Base-by-base conservation (phyloP, 768 basidiomycete genomes). In the Lactarius quietus region DNA sequence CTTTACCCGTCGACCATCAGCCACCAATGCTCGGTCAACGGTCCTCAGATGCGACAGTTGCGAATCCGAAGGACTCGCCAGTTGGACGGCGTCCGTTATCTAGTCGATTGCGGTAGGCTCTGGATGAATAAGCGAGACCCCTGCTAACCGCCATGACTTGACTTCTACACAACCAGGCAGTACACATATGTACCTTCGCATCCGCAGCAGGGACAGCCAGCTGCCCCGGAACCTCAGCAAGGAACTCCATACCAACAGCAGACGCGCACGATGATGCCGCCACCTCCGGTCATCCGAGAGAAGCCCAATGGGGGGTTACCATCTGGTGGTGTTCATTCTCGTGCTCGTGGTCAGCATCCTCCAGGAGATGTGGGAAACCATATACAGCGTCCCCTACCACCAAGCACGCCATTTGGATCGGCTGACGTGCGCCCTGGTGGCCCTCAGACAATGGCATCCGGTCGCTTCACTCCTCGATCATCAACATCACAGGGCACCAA, bases 111-210 rank as follows among this genome's bases (percentile, higher is more conserved):
- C 76, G 84, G 86, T 86, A 76, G 61, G 76, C 71, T 48, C 48
- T 26, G 35, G 51, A 31, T n/a, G 28, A 55, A 64, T 31, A 29
- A 31, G 17, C 43, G 51, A 59, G 29, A 29, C 18, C 36, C 55
- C 52, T 58, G 23, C 28, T 53, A 18, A 62, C 45, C 15, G 23
- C 39, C 35, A 20, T 23, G 31, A 52, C 60, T 29, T 12, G 41
- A 52, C 35, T 3, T 26, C 55, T 15, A 28, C 20, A 36, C 60
- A 36, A n/a, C 69, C 59, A 92, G 90, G 65, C 84, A 88, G 74
- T 92, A 85, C 72, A 83, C 84, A n/a, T 92, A 88, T 73, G 76
- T 73, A 6, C 82, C 82, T 28, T 80, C 82, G 28, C 77, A 79
- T 23, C 79, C 77, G 38, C 73, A 79, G 51, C 82, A 79, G 63